Evolutionary conservation across 1,139 yeast species (phyloP).

Genomic region (Eremothecium coryli): DNA sequence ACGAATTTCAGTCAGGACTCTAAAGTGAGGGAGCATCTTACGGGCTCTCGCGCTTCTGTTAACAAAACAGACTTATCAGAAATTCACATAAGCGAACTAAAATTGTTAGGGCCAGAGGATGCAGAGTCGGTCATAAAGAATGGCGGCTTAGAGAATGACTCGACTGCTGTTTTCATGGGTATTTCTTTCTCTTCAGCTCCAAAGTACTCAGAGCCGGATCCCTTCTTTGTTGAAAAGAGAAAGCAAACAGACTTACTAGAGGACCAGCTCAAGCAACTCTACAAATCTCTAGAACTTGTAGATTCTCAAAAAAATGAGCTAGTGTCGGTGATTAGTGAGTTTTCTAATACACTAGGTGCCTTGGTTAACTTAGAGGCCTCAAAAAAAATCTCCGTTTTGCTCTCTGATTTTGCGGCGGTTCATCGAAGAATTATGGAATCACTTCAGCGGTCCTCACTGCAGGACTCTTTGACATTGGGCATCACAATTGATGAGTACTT

Average conservation of each 20-base stretch:
- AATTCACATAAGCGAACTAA: constrained; percentile 29
- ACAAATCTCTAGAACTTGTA: constrained; percentile 65
- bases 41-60: constrained; percentile 44
- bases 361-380: constrained; percentile 72
- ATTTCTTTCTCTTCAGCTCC: constrained; percentile 33
- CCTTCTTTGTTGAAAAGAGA: constrained; percentile 62
- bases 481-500: constrained; percentile 82
- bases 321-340: constrained; percentile 56
- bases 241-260: constrained; percentile 66
- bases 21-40: constrained; percentile 50
- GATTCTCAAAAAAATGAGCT: constrained; percentile 71
- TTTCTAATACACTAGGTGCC: constrained; percentile 43
- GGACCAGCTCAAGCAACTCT: constrained; percentile 57
- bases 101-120: constrained; percentile 28
- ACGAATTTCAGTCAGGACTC: constrained; percentile 60
- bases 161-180: constrained; percentile 24
- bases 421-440: constrained; percentile 66
- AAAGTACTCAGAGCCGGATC: constrained; percentile 70
- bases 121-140: constrained; percentile 23
- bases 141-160: constrained; percentile 29
- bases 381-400: constrained; percentile 51
- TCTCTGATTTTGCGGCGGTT: constrained; percentile 59
- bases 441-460: constrained; percentile 69
- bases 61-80: constrained; percentile 39
- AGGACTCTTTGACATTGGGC: constrained; percentile 80